Evolutionary conservation across 1,139 yeast genomes (phyloP).

Genomic region (Taphrina populina): DNA sequence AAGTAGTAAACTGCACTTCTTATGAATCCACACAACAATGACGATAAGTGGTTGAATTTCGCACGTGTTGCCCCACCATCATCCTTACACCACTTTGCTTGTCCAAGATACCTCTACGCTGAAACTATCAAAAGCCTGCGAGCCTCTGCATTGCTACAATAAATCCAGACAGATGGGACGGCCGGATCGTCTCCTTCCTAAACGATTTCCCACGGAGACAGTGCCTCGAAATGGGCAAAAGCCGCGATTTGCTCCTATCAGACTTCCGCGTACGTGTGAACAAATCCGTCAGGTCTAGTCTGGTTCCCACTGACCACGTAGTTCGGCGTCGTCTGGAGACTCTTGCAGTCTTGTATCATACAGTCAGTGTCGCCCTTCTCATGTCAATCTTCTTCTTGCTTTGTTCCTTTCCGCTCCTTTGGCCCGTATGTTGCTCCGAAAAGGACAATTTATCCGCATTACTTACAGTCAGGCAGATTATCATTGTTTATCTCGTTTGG

Average conservation of each 20-base stretch:
- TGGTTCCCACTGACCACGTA: slow-evolving; percentile 38
- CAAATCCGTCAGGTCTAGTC: neutral
- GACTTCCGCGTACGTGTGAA: slow-evolving; percentile 24
- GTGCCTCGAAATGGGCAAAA: slow-evolving; percentile 4
- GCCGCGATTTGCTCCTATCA: slow-evolving; percentile 27
- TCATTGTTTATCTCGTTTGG: slow-evolving; percentile 29
- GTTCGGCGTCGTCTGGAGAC: slow-evolving; percentile 62
- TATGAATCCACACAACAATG: too few species aligned
- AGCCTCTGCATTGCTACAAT: too few species aligned
- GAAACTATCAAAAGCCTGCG: too few species aligned
- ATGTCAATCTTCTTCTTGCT: slow-evolving; percentile 32
- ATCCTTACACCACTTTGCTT: too few species aligned
- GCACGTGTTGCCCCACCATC: too few species aligned
- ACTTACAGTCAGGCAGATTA: slow-evolving; percentile 4
- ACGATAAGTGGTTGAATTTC: too few species aligned
- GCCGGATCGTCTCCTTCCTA: neutral
- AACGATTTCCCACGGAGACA: slow-evolving; percentile 15
- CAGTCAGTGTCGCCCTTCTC: slow-evolving; percentile 18
- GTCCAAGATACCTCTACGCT: too few species aligned
- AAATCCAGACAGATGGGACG: too few species aligned
- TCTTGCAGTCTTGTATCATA: slow-evolving; percentile 68
- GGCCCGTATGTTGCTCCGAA: slow-evolving; percentile 41
- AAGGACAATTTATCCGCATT: neutral
- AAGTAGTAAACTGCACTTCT: too few species aligned
- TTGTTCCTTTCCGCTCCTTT: slow-evolving; percentile 24